Evolutionary conservation across 805 yeast species (phyloP).

Genomic region (Metschnikowia kunwiensis): DNA sequence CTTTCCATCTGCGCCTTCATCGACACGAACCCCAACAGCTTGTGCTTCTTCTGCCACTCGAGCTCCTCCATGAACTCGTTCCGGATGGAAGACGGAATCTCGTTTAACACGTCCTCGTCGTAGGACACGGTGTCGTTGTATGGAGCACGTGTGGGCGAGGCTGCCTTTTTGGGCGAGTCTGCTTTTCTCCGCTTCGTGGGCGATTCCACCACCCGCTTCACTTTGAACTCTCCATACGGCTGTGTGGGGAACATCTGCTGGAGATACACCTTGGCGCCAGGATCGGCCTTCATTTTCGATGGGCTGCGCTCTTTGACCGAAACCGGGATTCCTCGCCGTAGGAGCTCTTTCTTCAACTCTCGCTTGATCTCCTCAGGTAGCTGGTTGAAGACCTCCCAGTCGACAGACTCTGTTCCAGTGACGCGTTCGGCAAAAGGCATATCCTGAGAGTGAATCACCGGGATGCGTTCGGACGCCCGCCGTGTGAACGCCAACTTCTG

Average conservation of each 20-base stretch:
- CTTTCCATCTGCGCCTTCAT: constrained; percentile 26
- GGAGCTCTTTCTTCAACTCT: constrained; percentile 57
- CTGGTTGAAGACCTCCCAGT: constrained; percentile 60
- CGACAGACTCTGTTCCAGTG: constrained; percentile 39
- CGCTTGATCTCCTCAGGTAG: constrained; percentile 64
- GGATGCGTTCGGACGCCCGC: neutral
- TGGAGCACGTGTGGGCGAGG: constrained; percentile 13
- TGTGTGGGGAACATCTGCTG: constrained; percentile 40
- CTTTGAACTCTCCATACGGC: constrained; percentile 27
- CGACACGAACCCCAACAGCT: constrained; percentile 24
- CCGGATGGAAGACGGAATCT: constrained; percentile 37
- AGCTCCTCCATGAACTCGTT: constrained; percentile 36
- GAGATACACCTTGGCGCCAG: constrained; percentile 25
- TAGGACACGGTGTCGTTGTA: constrained; percentile 29
- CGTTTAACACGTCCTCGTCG: constrained; percentile 36
- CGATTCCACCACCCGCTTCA: constrained; percentile 31
- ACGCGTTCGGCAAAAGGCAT: constrained; percentile 16
- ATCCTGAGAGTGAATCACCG: constrained; percentile 8
- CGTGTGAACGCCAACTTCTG: constrained; percentile 12
- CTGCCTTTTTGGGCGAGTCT: constrained; percentile 17
- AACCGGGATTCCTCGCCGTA: constrained; percentile 38
- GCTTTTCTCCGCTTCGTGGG: constrained; percentile 21
- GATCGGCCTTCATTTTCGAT: constrained; percentile 1
- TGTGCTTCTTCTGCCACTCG: constrained; percentile 28
- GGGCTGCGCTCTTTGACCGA: constrained; percentile 15